These are phyloP conservation scores for Ogataea saltuana DNA, from an alignment of 805 yeast genomes.

Conservation along the genomic window DNA sequence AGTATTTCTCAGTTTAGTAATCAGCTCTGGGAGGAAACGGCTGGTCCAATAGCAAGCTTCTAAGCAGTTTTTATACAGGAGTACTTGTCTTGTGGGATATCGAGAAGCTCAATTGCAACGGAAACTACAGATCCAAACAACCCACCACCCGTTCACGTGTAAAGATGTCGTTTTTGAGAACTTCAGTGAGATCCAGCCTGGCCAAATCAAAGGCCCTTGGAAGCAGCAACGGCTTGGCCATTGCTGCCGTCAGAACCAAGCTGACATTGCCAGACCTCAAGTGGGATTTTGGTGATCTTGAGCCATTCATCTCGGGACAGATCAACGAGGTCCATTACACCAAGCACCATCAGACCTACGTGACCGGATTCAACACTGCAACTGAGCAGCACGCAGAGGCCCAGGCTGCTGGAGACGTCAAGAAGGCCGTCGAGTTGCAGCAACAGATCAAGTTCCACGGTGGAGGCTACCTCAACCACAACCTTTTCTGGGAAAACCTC, in stretches of 20 bases:
- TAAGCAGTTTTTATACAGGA: too few relatives aligned
- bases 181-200: constrained; percentile 31
- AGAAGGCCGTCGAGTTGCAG: constrained; percentile 63
- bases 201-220: constrained; percentile 13
- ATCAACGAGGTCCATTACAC: constrained; percentile 85
- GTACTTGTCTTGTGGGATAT: too few relatives aligned
- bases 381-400: constrained; percentile 74
- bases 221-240: constrained; percentile 14
- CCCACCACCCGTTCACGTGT: too few relatives aligned
- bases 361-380: constrained; percentile 79
- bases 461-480: constrained; percentile 88
- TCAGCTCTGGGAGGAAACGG: too few relatives aligned
- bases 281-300: constrained; percentile 82
- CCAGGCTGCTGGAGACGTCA: constrained; percentile 53
- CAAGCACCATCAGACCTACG: constrained; percentile 92
- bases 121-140: too few relatives aligned
- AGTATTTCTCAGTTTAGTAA: too few relatives aligned
- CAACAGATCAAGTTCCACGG: constrained; percentile 86
- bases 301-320: constrained; percentile 82
- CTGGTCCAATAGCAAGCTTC: too few relatives aligned
- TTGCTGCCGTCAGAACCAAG: constrained; percentile 51
- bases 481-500: constrained; percentile 83
- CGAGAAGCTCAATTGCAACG: too few relatives aligned
- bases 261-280: constrained; percentile 78
- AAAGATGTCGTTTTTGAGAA: constrained; percentile 28